A percentile compares a stretch with the other conserved stretches of the same genome.
Conservation (phyloP, 306 rosid species). For the Oxytropis ochrocephala region DNA sequence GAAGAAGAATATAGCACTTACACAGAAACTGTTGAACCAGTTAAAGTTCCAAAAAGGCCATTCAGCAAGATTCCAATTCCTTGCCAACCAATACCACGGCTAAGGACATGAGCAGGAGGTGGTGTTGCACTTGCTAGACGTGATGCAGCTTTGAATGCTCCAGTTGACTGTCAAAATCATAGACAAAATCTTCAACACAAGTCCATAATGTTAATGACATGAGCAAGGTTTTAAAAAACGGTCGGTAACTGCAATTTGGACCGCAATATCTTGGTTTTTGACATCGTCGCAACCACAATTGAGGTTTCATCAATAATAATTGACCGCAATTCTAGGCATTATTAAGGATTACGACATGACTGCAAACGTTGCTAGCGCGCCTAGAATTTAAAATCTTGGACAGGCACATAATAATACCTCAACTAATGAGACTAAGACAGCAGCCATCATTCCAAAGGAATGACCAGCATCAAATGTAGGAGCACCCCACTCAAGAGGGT, state of each 20-base stretch:
- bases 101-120: conserved; percentile 92
- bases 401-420: conserved; percentile 46
- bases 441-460: conserved; percentile 98
- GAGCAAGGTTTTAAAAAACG: neutral
- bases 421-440: conserved; percentile 82
- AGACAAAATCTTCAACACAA: neutral
- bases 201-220: neutral
- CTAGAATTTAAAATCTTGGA: too few species aligned
- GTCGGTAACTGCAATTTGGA: too few species aligned
- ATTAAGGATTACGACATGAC: too few species aligned
- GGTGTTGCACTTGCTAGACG: conserved; percentile 98
- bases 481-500: conserved; percentile 99
- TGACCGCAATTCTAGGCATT: too few species aligned
- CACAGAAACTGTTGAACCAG: conserved; percentile 88
- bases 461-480: conserved; percentile 96
- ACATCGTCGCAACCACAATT: too few species aligned
- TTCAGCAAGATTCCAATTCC: conserved; percentile 84
- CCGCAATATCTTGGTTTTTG: too few species aligned
- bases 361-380: too few species aligned
- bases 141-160: conserved; percentile 92
- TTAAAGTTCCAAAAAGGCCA: conserved; percentile 86
- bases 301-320: too few species aligned
- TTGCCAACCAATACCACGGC: conserved; percentile 99
- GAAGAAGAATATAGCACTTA: conserved; percentile 25
- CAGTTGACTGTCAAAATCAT: conserved; percentile 64